These are phyloP conservation scores for Sporothrix dimorphospora DNA, from an alignment of 2,329 filamentous ascomycete species.

Conservation along the genomic window DNA sequence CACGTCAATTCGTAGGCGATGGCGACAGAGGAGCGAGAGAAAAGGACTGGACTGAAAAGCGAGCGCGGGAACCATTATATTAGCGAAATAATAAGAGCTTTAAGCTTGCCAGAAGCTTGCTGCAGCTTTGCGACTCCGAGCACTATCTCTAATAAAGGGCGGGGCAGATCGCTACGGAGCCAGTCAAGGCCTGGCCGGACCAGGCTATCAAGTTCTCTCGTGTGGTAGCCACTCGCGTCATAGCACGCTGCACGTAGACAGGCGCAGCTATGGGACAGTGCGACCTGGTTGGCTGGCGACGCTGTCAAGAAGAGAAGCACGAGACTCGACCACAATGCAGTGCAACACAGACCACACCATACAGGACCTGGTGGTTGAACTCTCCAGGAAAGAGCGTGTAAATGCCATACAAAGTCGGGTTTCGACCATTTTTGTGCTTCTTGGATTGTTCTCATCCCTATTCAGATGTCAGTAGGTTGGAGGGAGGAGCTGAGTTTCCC, in stretches of 20 bases:
- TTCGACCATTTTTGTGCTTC: neutral
- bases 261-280: neutral
- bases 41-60: neutral
- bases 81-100: neutral
- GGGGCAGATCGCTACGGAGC: neutral
- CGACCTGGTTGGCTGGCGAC: neutral
- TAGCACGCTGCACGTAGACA: neutral
- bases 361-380: neutral
- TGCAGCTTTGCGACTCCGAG: neutral
- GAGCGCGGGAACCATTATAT: neutral
- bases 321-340: neutral
- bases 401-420: neutral
- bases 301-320: neutral
- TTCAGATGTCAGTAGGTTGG: too few relatives aligned
- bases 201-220: neutral
- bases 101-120: slow-evolving; percentile 6
- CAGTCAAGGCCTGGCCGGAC: neutral
- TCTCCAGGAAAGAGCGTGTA: too few relatives aligned
- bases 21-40: slow-evolving; percentile 16
- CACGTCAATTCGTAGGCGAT: slow-evolving; percentile 21
- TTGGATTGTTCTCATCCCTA: too few relatives aligned
- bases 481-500: too few relatives aligned
- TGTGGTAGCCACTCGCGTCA: neutral
- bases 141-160: neutral
- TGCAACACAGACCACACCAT: neutral